These are phyloP conservation scores for Graphilbum fragrans DNA, from an alignment of 2,329 filamentous ascomycete species.

Conservation along the genomic window DNA sequence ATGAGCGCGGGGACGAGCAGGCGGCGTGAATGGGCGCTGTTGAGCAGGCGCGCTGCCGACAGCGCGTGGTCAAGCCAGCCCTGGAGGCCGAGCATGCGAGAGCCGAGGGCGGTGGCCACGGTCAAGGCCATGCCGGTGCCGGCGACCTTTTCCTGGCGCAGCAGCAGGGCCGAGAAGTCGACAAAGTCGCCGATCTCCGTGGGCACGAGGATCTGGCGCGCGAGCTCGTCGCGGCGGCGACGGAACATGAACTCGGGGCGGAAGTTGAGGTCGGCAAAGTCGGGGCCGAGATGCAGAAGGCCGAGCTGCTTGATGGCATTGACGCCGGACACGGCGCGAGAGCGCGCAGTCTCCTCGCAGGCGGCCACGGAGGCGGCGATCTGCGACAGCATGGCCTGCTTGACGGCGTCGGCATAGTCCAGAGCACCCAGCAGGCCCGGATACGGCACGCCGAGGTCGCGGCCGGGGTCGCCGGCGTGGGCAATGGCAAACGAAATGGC, in stretches of 20 bases:
- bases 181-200: constrained; percentile 91
- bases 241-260: constrained; percentile 90
- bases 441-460: constrained; percentile 72
- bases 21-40: constrained; percentile 67
- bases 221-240: constrained; percentile 66
- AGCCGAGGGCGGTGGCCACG: constrained; percentile 73
- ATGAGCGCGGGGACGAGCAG: constrained; percentile 72
- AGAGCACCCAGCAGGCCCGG: constrained; percentile 77
- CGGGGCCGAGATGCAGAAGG: constrained; percentile 74
- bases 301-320: constrained; percentile 82
- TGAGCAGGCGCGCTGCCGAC: constrained; percentile 67
- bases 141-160: constrained; percentile 87
- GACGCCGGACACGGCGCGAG: constrained; percentile 67
- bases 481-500: constrained; percentile 65
- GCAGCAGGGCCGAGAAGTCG: constrained; percentile 69
- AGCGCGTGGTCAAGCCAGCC: constrained; percentile 84
- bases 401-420: constrained; percentile 86
- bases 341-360: constrained; percentile 80
- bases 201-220: constrained; percentile 74
- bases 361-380: constrained; percentile 65
- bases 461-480: constrained; percentile 51
- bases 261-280: constrained; percentile 79
- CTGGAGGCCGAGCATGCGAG: constrained; percentile 68
- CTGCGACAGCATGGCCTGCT: constrained; percentile 80
- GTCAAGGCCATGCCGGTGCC: constrained; percentile 93